These are phyloP conservation scores for Spinellus fusiger DNA, from an alignment of 192 early-diverging fungal species.

Conservation along the genomic window DNA sequence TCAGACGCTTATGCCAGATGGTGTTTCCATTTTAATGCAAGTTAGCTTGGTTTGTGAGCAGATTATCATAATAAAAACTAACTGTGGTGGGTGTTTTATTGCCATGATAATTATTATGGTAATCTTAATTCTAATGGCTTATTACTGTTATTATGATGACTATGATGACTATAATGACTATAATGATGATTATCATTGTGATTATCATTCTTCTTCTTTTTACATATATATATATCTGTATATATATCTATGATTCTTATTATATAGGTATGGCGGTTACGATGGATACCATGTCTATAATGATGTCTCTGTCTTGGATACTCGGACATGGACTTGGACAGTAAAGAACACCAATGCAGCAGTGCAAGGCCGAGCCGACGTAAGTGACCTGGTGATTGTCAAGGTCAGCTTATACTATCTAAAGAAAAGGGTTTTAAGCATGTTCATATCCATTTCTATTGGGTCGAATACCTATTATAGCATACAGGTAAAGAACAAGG, in stretches of 20 bases:
- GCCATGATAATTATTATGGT: too few relatives aligned
- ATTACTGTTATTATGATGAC: too few relatives aligned
- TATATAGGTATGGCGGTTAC: slow-evolving; percentile 25
- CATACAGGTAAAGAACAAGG: slow-evolving; percentile 22
- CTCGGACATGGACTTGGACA: slow-evolving; percentile 29
- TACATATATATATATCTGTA: neutral
- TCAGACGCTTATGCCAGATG: slow-evolving; percentile 24
- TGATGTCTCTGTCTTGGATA: slow-evolving; percentile 26
- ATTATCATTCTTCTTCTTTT: too few relatives aligned
- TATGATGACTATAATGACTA: too few relatives aligned
- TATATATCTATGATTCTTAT: neutral
- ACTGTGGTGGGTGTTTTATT: too few relatives aligned
- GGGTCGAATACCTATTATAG: slow-evolving; percentile 9
- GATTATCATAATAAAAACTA: too few relatives aligned
- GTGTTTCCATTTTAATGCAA: slow-evolving; percentile 28
- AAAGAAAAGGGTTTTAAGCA: neutral
- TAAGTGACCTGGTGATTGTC: slow-evolving; percentile 12
- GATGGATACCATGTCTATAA: slow-evolving; percentile 32
- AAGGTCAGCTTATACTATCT: neutral
- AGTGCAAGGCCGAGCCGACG: slow-evolving; percentile 30
- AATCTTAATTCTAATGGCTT: too few relatives aligned
- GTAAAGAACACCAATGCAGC: slow-evolving; percentile 29
- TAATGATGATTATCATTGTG: neutral
- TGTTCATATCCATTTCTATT: neutral
- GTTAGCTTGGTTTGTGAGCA: too few relatives aligned